These are phyloP conservation scores for Lichtheimia hyalospora DNA, from an alignment of 371 early-diverging fungal genomes.

Conservation along the genomic window DNA sequence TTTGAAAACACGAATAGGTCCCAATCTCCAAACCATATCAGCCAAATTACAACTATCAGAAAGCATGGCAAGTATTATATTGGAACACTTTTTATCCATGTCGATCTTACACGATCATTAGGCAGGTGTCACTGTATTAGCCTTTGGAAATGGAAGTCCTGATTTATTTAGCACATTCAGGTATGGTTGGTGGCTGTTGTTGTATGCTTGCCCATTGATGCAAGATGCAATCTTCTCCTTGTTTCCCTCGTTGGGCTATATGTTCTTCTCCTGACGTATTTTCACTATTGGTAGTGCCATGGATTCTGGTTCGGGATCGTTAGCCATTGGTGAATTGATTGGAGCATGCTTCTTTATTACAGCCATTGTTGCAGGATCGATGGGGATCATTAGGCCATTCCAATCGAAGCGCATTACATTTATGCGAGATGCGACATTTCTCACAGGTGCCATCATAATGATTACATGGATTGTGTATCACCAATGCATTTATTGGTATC, in stretches of 20 bases:
- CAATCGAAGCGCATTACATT: conserved; percentile 65
- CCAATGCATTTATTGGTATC: conserved; percentile 61
- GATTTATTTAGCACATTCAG: conserved; percentile 79
- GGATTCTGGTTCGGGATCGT: conserved; percentile 66
- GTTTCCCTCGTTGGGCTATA: neutral
- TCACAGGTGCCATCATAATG: conserved; percentile 64
- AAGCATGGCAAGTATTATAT: conserved; percentile 51
- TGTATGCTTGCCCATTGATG: neutral
- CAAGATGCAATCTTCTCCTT: neutral
- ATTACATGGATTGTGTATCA: conserved; percentile 61
- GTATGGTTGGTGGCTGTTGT: conserved; percentile 20
- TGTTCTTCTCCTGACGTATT: neutral
- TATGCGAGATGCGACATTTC: conserved; percentile 70
- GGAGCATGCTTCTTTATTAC: conserved; percentile 80
- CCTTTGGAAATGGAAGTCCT: conserved; percentile 85
- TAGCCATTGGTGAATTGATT: conserved; percentile 82
- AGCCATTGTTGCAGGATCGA: conserved; percentile 72
- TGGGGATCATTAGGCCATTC: conserved; percentile 70
- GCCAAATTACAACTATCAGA: conserved; percentile 61
- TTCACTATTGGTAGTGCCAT: conserved; percentile 54
- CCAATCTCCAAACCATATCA: conserved; percentile 68
- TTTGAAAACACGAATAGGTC: conserved; percentile 34
- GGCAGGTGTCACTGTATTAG: conserved; percentile 86
- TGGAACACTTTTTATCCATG: no score
- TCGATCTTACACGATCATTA: conserved; percentile 10